Base-by-base conservation (phyloP, 2,329 filamentous ascomycete genomes). In the Penicillium glabrum region DNA sequence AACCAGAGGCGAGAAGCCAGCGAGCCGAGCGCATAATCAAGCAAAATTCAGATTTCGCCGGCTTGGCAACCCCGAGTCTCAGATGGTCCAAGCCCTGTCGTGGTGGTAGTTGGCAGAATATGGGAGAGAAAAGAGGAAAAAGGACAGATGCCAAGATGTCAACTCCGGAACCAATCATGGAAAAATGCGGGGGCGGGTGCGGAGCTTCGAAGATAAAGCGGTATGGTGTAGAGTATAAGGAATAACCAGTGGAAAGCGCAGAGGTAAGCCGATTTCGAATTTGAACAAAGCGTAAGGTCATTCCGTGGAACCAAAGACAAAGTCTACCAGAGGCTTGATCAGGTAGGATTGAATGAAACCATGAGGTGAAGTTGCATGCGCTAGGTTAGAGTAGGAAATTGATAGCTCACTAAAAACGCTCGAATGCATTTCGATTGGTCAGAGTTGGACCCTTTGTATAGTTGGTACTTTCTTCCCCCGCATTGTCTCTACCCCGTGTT, bases 361-460 rank as follows among this genome's bases (percentile, higher is more conserved):
- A 66, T 66, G 62, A 64, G 64, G 59, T 50, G 47, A 51, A 60
- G 64, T 64, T 60, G 57, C 61, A 66, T 64, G 50, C 51, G 53
- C 58, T 56, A 56, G 9, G n/a, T 14, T 7, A n/a, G 21, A 14
- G 26, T 16, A 46, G 23, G 13, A 11, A 24, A 52, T 47, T 44
- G 37, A 41, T 39, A 39, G n/a, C 4, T 39, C 35, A 39, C 16
- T 37, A n/a, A 37, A 37, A 9, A 16, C 14, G 5, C 11, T 37
- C 7, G 16, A 39, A 39, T 35, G 5, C 1, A n/a, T 10, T 24
- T 47, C 3, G 9, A 46, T 48, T 46, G 13, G 16, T 39, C 11
- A 37, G 16, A n/a, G 9, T 41, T 41, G 39, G 39, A 41, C 39
- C 39, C 39, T 53, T 19, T n/a, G 35, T 19, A n/a, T 39, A 39